These are phyloP conservation scores for Aspergillus quadrilineatus DNA, from an alignment of 2,329 filamentous ascomycete species.

Conservation along the genomic window DNA sequence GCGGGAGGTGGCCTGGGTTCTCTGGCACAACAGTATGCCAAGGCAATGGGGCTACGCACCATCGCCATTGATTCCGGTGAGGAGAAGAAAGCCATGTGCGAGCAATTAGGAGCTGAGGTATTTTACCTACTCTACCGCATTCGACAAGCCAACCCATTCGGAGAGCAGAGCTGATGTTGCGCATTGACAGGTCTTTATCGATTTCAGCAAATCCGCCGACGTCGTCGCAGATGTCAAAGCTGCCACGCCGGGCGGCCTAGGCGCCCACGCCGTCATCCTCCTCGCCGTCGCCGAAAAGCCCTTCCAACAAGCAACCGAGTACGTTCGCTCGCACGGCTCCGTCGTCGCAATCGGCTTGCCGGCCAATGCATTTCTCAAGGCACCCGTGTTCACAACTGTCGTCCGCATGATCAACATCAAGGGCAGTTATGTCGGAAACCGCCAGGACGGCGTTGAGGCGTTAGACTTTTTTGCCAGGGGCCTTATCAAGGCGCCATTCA, in stretches of 20 bases:
- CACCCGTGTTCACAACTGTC: constrained; percentile 82
- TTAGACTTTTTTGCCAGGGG: constrained; percentile 81
- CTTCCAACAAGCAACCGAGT: constrained; percentile 78
- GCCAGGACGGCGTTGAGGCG: constrained; percentile 79
- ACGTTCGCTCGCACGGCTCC: constrained; percentile 75
- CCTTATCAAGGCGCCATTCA: constrained; percentile 78
- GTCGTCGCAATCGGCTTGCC: constrained; percentile 87
- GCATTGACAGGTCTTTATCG: constrained; percentile 53
- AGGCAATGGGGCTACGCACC: constrained; percentile 73
- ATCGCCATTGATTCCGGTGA: constrained; percentile 81
- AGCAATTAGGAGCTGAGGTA: constrained; percentile 64
- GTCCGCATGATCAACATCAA: constrained; percentile 85
- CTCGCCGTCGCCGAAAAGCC: constrained; percentile 83
- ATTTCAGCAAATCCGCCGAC: constrained; percentile 67
- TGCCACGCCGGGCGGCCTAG: constrained; percentile 64
- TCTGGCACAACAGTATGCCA: constrained; percentile 81
- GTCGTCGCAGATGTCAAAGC: constrained; percentile 77
- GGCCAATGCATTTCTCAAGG: constrained; percentile 61
- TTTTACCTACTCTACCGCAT: neutral
- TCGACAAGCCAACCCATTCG: neutral
- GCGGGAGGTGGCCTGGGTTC: constrained; percentile 80
- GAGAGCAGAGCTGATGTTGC: constrained; percentile 53
- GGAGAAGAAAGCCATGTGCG: constrained; percentile 70
- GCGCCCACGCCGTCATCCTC: constrained; percentile 80
- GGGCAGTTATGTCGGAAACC: constrained; percentile 87